phyloP scores from a whole-genome alignment of 1,284 basidiomycete genomes.

The Volvariella surrecta region DNA sequence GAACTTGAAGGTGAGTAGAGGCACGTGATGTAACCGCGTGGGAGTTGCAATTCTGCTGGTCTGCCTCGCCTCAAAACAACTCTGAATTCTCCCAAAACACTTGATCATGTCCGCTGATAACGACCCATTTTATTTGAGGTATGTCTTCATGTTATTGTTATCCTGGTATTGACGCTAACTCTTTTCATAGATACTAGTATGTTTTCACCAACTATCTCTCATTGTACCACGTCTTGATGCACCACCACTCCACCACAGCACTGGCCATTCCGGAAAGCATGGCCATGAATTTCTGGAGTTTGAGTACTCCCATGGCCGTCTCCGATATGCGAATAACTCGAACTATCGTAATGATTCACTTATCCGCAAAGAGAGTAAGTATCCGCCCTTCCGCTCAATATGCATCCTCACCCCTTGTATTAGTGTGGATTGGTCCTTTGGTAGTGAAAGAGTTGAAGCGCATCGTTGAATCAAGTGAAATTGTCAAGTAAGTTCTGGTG shows the following conservation, averaged over 20 bases:
- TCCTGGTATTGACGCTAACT: conserved; percentile 2
- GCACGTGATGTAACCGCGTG: too few relatives aligned
- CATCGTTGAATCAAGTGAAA: conserved; percentile 92
- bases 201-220: conserved; percentile 4
- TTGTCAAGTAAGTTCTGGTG: conserved; percentile 71
- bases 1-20: too few relatives aligned
- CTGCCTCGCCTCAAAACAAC: too few relatives aligned
- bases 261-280: conserved; percentile 92
- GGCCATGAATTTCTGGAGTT: conserved; percentile 99
- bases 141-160: conserved; percentile 15
- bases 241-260: conserved; percentile 38
- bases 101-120: conserved; percentile 34
- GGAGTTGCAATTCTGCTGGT: too few relatives aligned
- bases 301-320: conserved; percentile 92
- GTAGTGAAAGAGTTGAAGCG: conserved; percentile 92
- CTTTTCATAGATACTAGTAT: conserved; percentile 72
- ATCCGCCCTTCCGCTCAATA: not conserved
- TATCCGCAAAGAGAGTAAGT: conserved; percentile 96
- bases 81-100: not conserved
- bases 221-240: conserved; percentile 1
- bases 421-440: conserved; percentile 92
- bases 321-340: conserved; percentile 98
- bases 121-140: conserved; percentile 73
- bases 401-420: conserved; percentile 2
- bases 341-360: conserved; percentile 97